Evolutionary conservation across 805 yeast genomes (phyloP), one percentile per base, ranked within the genome.

Genomic region (Yarrowia sp.): DNA sequence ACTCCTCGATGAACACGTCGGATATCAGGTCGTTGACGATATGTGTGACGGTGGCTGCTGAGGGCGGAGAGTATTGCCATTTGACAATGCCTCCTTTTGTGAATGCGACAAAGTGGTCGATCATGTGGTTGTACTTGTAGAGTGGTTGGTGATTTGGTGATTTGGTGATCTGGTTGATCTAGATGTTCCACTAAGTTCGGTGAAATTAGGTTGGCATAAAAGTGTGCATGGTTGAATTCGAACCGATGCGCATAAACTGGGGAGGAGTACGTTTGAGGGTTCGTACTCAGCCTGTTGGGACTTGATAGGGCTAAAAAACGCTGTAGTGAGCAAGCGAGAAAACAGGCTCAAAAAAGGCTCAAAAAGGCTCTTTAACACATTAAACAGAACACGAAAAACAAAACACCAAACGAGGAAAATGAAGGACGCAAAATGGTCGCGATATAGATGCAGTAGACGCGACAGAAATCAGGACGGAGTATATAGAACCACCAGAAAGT

Each of bases 71-170:
- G 41, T 58, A 30, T 69, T 79, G 78, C 80, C 81, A 84, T 16
- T 80, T 74, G 24, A 85, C 85, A 11, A 79, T 71, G 0, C 89
- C 89, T 10, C 83, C 80, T 0, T 80, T 79, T 4, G 81, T 76
- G 71, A 84, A 83, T 0, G 85, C 77, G 10, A 79, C 69, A 64
- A 83, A 77, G 67, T 79, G 83, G 67, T 82, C 85, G 49, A 82
- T 76, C 84, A 80, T 24, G 17, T 46, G 21, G n/a, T 21, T 32
- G 43, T n/a, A 26, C 8, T 26, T n/a, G n/a, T 21, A 19, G 54
- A 17, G 21, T 2, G 26, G 16, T 19, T 12, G 30, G 14, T 2
- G 51, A 24, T 11, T 8, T 22, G 9, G 4, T 16, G 7, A 12
- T 2, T 16, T 40, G 26, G 16, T 21, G 46, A 22, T 21, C 26